Base-by-base conservation (phyloP, 257 asterid species). In the Primulina tabacum region DNA sequence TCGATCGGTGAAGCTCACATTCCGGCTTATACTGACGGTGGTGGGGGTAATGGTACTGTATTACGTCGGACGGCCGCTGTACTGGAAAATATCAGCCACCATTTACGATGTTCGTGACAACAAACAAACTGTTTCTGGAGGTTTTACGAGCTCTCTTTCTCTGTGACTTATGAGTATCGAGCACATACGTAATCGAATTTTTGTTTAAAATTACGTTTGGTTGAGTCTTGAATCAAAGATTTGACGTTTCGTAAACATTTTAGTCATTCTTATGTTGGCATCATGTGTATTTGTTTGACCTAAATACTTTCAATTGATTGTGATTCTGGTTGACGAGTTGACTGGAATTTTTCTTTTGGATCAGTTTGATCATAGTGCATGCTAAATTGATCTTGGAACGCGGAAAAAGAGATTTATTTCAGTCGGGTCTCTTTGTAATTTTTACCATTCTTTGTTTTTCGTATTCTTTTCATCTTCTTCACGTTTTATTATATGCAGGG, bases 11-110 rank as follows among this genome's bases (percentile, higher is more conserved):
- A 83, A 68, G 58, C 69, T 86, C 66, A 59, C 81, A 37, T 86
- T 92, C 80, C 96, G 95, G 37, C 0, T 74, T 34, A n/a, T 81
- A 30, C 56, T 85, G 55, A 81, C 69, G 62, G 81, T 78, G 9
- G 71, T 79, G 65, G 71, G 70, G 52, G 53, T 81, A 28, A 63
- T 86, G 17, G 50, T 79, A 20, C 70, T 87, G 12, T 87, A 84
- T 89, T 87, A 86, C 77, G 86, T 83, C 10, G 92, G 95, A 8
- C 93, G 92, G 0, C 96, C 97, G 62, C 90, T 89, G 66, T 89
- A 92, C 85, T 92, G 96, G 95, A 92, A 92, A 81, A 64, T 92
- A 71, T 87, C 93, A 57, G 96, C 96, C 81, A 92, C 97, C 68
- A 33, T 86, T 77, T 92, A 89, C 78, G 96, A 92, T 71, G 89